These are phyloP conservation scores for Neocallimastix lanati DNA, from an alignment of 192 early-diverging fungal species.

Conservation along the genomic window DNA sequence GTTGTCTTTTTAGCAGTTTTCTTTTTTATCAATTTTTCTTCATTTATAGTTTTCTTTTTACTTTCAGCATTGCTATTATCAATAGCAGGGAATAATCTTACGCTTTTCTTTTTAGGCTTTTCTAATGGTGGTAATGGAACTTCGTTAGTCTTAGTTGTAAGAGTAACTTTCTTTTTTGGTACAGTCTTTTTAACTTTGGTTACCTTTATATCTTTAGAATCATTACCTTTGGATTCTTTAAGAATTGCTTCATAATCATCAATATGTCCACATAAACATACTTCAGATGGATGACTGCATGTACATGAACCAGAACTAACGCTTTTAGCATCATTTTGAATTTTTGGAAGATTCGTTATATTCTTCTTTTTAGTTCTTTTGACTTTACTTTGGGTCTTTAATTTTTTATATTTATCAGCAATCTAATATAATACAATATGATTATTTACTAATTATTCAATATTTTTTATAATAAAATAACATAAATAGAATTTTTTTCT, in stretches of 20 bases:
- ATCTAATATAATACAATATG: not conserved
- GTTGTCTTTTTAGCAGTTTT: not conserved
- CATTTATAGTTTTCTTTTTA: not conserved
- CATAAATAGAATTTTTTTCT: no score
- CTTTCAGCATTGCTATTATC: not conserved
- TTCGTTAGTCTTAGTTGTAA: not conserved
- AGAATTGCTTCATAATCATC: not conserved
- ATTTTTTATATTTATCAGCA: not conserved
- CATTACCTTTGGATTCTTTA: not conserved
- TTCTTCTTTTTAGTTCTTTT: not conserved
- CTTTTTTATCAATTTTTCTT: no score
- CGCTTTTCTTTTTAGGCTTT: not conserved
- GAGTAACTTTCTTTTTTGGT: not conserved
- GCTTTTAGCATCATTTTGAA: not conserved
- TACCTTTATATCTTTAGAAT: no score
- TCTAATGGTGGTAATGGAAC: not conserved
- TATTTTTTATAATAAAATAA: no score
- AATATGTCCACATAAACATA: not conserved
- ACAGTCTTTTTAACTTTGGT: not conserved
- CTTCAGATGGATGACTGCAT: not conserved
- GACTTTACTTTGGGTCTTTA: not conserved
- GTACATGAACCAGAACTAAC: not conserved
- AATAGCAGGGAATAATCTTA: not conserved
- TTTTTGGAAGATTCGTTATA: not conserved
- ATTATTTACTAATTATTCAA: no score